Conservation (phyloP, 306 rosid genomes). For the Rosa persica region DNA sequence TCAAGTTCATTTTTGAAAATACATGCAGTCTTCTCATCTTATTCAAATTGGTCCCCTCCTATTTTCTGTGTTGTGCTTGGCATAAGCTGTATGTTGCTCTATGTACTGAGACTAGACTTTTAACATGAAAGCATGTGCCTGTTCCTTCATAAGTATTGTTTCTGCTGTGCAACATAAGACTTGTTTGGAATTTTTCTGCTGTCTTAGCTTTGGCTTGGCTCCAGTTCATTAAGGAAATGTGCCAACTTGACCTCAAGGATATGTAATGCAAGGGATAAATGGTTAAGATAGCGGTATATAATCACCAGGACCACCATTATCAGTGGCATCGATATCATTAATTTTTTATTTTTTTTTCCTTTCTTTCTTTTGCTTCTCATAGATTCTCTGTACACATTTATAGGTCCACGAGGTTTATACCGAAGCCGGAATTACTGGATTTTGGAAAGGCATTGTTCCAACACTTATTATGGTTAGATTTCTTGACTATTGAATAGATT, state of each 20-base stretch:
- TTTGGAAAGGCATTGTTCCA: conserved; percentile 89
- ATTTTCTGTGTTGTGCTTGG: neutral
- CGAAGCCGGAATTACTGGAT: conserved; percentile 71
- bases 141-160: conserved; percentile 1
- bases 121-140: neutral
- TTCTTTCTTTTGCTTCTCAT: neutral
- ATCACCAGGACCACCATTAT: neutral
- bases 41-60: neutral
- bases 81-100: neutral
- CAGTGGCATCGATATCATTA: neutral
- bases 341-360: too few species aligned
- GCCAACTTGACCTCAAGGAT: neutral
- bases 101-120: neutral
- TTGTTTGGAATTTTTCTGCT: neutral
- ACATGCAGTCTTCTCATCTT: neutral
- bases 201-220: neutral
- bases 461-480: conserved; percentile 75
- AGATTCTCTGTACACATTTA: neutral
- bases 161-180: conserved; percentile 4
- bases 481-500: conserved; percentile 16
- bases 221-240: neutral
- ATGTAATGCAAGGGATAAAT: neutral
- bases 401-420: conserved; percentile 61
- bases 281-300: neutral
- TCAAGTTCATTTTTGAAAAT: neutral